Percentiles rank a stretch among this genome's conserved stretches.
phyloP scores from a whole-genome alignment of 1,284 basidiomycete species.

The Ganoderma sinense region DNA sequence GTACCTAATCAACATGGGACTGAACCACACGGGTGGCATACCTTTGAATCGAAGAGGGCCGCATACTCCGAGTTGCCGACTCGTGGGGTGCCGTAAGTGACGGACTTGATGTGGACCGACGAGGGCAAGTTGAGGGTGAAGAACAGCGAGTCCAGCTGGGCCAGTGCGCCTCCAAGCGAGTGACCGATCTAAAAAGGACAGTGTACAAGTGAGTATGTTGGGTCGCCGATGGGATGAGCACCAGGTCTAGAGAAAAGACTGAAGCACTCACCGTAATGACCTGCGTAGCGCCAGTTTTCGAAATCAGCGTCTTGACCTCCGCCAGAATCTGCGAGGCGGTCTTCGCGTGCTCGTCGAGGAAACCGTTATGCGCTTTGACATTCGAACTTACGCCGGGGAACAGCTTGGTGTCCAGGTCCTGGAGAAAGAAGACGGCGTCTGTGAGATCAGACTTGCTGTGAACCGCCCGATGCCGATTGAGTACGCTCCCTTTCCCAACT shows the following conservation, averaged over 20 bases:
- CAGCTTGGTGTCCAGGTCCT: slow-evolving; percentile 46
- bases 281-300: slow-evolving; percentile 40
- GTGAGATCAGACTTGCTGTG: slow-evolving; percentile 53
- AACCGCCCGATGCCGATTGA: background rate
- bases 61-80: slow-evolving; percentile 46
- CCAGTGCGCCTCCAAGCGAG: slow-evolving; percentile 50
- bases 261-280: slow-evolving; percentile 45
- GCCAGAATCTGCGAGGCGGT: slow-evolving; percentile 48
- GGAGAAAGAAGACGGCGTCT: slow-evolving; percentile 48
- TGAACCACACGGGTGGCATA: slow-evolving; percentile 5
- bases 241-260: background rate
- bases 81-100: slow-evolving; percentile 50
- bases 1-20: slow-evolving; percentile 1
- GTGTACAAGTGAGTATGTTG: background rate
- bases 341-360: slow-evolving; percentile 53
- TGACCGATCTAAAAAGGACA: slow-evolving; percentile 41
- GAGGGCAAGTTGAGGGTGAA: slow-evolving; percentile 46
- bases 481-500: background rate
- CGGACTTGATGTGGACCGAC: slow-evolving; percentile 42
- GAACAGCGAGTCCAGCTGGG: slow-evolving; percentile 47
- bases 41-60: slow-evolving; percentile 41
- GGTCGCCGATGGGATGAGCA: background rate
- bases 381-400: slow-evolving; percentile 54
- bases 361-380: slow-evolving; percentile 56
- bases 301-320: slow-evolving; percentile 47